Evolutionary conservation across 2,329 filamentous ascomycete genomes (phyloP), one percentile per base, ranked within the genome.

Genomic region (Geosmithia morbida): DNA sequence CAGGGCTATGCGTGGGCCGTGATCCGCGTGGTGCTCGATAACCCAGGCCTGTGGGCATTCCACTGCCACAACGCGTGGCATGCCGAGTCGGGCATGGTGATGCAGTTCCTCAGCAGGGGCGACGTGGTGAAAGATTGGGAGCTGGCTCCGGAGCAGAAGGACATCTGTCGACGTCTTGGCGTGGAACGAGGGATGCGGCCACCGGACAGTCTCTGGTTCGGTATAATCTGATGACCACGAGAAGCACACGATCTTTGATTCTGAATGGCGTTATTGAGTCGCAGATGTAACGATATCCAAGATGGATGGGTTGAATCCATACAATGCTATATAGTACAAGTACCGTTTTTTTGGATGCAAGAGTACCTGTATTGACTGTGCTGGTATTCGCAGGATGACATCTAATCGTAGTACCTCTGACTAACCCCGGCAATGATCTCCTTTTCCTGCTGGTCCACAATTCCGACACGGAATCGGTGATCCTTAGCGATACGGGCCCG

Each of bases 11-110:
- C 71, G 0, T 69, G 68, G 55, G 47, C 74, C 3, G 67, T 73
- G 16, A 60, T 77, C 47, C 71, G 69, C 2, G 70, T 73, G 50
- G 59, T 70, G 53, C 64, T 65, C 0, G 62, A 67, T 47, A 77
- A 75, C 55, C 68, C 72, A 1, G 71, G 71, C 0, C 58, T 61
- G 0, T 73, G 70, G 70, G 55, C 70, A 1, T 65, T 72, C 52
- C 70, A 73, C 54, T 74, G 70, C 54, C 70, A 73, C 53, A 68
- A 77, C 49, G 63, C 66, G 0, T 80, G 76, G 76, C 76, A 80
- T 54, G 65, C 68, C 0, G 74, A 77, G 52, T 70, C 74, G 1
- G 75, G 76, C 1, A 67, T 79, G 64, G 49, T 71, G 30, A 81
- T 81, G 77, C 74, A 79, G 57, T 69, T 82, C 47, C 54, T 67